A percentile compares a stretch with the other conserved stretches of the same genome.
Evolutionary conservation across 2,329 filamentous ascomycete species (phyloP).

Genomic region (Fusarium cyanostomum): DNA sequence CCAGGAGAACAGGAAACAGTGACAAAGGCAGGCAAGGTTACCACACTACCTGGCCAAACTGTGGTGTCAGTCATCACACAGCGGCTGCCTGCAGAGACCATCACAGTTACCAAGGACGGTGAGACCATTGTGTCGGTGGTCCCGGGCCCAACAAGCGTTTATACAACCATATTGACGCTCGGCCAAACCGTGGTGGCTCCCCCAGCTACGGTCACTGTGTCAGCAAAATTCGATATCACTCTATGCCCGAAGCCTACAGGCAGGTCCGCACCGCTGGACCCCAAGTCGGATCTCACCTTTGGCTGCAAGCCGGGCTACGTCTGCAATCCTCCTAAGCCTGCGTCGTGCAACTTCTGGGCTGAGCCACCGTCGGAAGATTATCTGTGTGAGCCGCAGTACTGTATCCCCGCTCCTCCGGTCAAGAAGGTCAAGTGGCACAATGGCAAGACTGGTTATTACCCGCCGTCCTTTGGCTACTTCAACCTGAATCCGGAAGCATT

Average conservation of each 20-base stretch:
- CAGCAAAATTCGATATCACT: slow-evolving; percentile 46
- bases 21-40: slow-evolving; percentile 32
- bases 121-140: slow-evolving; percentile 44
- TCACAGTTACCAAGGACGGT: slow-evolving; percentile 46
- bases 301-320: slow-evolving; percentile 64
- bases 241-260: slow-evolving; percentile 59
- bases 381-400: slow-evolving; percentile 57
- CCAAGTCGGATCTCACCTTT: slow-evolving; percentile 57
- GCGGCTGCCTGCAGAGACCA: slow-evolving; percentile 41
- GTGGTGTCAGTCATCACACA: slow-evolving; percentile 48
- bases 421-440: slow-evolving; percentile 53
- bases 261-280: slow-evolving; percentile 43
- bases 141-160: slow-evolving; percentile 40
- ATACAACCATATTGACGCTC: slow-evolving; percentile 46
- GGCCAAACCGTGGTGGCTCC: slow-evolving; percentile 44
- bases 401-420: slow-evolving; percentile 54
- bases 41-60: slow-evolving; percentile 43
- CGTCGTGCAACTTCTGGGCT: slow-evolving; percentile 61
- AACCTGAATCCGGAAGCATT: slow-evolving; percentile 70
- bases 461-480: slow-evolving; percentile 65
- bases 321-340: slow-evolving; percentile 62
- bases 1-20: slow-evolving; percentile 36
- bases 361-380: slow-evolving; percentile 57
- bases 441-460: slow-evolving; percentile 61
- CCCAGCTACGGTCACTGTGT: slow-evolving; percentile 42